Evolutionary conservation across 305 asterid species (phyloP), one percentile per base, ranked within the genome.

Genomic region (Solanum chacoense): DNA sequence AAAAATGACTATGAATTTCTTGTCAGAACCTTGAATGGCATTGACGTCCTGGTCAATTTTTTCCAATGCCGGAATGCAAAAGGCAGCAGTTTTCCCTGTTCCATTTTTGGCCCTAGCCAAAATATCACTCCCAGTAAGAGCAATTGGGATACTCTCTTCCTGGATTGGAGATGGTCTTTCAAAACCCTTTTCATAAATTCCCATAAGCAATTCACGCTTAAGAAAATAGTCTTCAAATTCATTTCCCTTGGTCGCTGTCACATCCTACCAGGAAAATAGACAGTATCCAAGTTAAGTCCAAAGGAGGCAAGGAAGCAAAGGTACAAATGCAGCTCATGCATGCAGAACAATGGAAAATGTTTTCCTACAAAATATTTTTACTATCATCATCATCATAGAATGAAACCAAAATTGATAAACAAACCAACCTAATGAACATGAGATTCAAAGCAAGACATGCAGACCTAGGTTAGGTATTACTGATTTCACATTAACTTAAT

Each of bases 211-310:
- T 89, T 91, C 93, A 75, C 92, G 93, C 89, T 93, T 91, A 85
- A 93, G 91, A 88, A 91, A 93, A 91, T 93, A 93, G 83, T 93
- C 94, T 90, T 93, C 92, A 88, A 93, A 93, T 88, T 93, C 94
- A 90, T 93, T 93, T 88, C 93, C 93, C 92, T 93, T 91, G 6
- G 94, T 91, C 28, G 93, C 93, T 87, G 93, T 91, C 77, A 91
- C 94, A 91, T 93, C 94, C 94, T 93, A 90, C 74, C 55, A 80
- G 90, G 83, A 29, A 83, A 83, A 83, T 83, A 50, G 40, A 18
- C 42, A 20, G 72, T 20, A 50, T 29, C 73, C 22, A 83, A 83
- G 86, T 20, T 6, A 83, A 45, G 86, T 83, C 73, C 86, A 83
- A 83, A 50, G 86, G 86, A 83, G 20, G 81, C 20, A 89, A 89